A percentile compares a stretch with the other conserved stretches of the same genome.
Evolutionary conservation across 2,329 filamentous ascomycete species (phyloP).

Genomic region (Neoarthrinium moseri): DNA sequence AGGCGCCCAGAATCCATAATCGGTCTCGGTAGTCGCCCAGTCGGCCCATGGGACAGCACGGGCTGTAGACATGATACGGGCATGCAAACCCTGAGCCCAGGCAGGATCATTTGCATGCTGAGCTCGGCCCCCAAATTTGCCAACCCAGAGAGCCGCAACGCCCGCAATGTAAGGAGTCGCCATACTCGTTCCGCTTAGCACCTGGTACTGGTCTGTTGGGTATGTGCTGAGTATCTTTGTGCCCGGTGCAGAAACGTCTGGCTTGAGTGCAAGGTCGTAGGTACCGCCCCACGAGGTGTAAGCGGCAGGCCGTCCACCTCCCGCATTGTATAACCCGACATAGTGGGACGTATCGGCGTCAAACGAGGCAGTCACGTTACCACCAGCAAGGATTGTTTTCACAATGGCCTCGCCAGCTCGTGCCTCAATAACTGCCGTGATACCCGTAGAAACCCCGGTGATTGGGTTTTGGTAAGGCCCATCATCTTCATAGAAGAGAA

Average conservation of each 20-base stretch:
- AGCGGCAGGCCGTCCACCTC: conserved; percentile 15
- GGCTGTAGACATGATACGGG: conserved; percentile 27
- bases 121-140: conserved; percentile 23
- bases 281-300: conserved; percentile 40
- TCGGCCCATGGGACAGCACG: conserved; percentile 26
- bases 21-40: conserved; percentile 12
- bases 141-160: conserved; percentile 30
- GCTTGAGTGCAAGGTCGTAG: conserved; percentile 39
- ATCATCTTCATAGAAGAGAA: conserved; percentile 32
- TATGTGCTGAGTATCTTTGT: conserved; percentile 42
- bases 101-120: conserved; percentile 19
- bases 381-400: conserved; percentile 24
- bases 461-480: conserved; percentile 16
- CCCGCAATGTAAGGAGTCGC: conserved; percentile 42
- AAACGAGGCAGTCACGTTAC: conserved; percentile 27
- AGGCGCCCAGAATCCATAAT: conserved; percentile 26
- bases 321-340: conserved; percentile 18
- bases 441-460: conserved; percentile 11
- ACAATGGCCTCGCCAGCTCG: conserved; percentile 29
- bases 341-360: conserved; percentile 17
- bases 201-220: conserved; percentile 32
- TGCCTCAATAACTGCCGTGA: conserved; percentile 21
- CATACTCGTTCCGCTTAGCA: conserved; percentile 47
- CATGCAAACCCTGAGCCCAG: conserved; percentile 20
- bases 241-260: conserved; percentile 37